phyloP scores from a whole-genome alignment of 495 filamentous ascomycete genomes.

The Margaritispora aquatica region DNA sequence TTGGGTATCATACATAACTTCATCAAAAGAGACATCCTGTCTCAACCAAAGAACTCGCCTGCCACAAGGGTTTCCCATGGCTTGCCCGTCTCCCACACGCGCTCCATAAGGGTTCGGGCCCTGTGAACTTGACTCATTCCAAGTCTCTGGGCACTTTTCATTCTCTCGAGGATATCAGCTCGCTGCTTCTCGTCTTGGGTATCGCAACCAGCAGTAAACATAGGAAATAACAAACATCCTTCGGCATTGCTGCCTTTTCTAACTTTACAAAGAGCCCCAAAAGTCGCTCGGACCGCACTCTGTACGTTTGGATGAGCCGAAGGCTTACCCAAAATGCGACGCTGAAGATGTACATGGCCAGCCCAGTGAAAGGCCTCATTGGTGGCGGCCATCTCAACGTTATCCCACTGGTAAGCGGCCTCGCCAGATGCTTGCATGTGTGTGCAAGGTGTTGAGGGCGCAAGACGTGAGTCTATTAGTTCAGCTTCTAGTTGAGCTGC shows the following conservation, averaged over 20 bases:
- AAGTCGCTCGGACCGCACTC: conserved; percentile 56
- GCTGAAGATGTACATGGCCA: conserved; percentile 69
- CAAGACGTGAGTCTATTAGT: conserved; percentile 33
- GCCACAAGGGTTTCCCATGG: conserved; percentile 58
- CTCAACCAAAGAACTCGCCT: conserved; percentile 61
- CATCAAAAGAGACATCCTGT: background rate
- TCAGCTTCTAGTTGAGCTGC: conserved; percentile 52
- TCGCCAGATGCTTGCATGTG: conserved; percentile 42
- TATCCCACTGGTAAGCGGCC: conserved; percentile 42
- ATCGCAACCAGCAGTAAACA: conserved; percentile 83
- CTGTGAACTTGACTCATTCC: conserved; percentile 64
- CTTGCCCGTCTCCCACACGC: conserved; percentile 55
- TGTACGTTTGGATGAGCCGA: conserved; percentile 52
- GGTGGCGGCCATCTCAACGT: conserved; percentile 65
- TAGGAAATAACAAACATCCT: conserved; percentile 70
- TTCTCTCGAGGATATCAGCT: conserved; percentile 55
- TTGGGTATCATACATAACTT: background rate
- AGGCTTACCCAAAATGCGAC: conserved; percentile 59
- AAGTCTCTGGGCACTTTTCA: conserved; percentile 63
- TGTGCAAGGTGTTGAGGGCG: conserved; percentile 35
- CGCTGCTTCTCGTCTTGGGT: conserved; percentile 48
- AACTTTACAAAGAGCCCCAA: conserved; percentile 56
- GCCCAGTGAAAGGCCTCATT: conserved; percentile 80
- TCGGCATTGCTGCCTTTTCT: conserved; percentile 63
- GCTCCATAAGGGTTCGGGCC: conserved; percentile 58